Evolutionary conservation across 805 yeast species (phyloP).

Genomic region (Lipomyces sp.): DNA sequence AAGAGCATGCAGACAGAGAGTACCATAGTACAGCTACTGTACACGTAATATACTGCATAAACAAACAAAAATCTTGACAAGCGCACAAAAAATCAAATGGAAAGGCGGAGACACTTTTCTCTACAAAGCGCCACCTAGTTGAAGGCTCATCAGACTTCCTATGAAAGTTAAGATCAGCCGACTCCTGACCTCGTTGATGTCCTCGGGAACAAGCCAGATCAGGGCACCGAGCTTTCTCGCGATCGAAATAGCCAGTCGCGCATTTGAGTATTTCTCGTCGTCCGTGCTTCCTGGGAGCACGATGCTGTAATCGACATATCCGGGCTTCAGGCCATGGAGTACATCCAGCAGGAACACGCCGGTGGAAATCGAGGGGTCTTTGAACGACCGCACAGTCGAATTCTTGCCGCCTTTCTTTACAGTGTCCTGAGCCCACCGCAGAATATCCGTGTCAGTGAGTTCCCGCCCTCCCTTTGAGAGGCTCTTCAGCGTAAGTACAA

Average conservation of each 20-base stretch:
- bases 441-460: slow-evolving; percentile 77
- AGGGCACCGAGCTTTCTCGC: slow-evolving; percentile 97
- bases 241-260: slow-evolving; percentile 89
- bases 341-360: slow-evolving; percentile 87
- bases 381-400: slow-evolving; percentile 70
- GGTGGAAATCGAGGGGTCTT: slow-evolving; percentile 69
- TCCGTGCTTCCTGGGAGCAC: slow-evolving; percentile 76
- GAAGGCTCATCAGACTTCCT: slow-evolving; percentile 86
- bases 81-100: too few relatives aligned
- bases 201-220: slow-evolving; percentile 99
- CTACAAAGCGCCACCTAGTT: too few relatives aligned
- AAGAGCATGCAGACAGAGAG: too few relatives aligned
- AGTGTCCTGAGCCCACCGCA: slow-evolving; percentile 90
- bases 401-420: slow-evolving; percentile 79
- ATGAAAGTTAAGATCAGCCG: slow-evolving; percentile 91
- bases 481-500: slow-evolving; percentile 73
- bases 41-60: too few relatives aligned
- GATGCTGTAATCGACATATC: slow-evolving; percentile 92
- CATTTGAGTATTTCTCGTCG: slow-evolving; percentile 89
- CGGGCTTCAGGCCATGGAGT: slow-evolving; percentile 90
- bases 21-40: too few relatives aligned
- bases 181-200: slow-evolving; percentile 91
- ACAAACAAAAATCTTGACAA: too few relatives aligned
- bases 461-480: slow-evolving; percentile 71
- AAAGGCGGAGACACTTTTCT: too few relatives aligned